phyloP scores from a whole-genome alignment of 2,329 filamentous ascomycete genomes.

The Fusarium sublunatum region DNA sequence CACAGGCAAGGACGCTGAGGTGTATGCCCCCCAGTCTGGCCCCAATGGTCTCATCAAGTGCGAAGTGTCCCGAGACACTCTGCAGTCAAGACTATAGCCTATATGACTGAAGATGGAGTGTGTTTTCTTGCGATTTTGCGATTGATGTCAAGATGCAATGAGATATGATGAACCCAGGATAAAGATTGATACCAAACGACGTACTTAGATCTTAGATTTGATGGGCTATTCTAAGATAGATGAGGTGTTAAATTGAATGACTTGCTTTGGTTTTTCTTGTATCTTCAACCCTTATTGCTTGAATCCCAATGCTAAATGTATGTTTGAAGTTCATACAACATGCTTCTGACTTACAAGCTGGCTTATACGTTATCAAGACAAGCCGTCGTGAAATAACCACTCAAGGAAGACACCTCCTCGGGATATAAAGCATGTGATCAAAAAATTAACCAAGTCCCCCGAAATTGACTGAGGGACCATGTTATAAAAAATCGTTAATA shows the following conservation, averaged over 20 bases:
- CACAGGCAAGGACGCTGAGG: slow-evolving; percentile 93
- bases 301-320: neutral
- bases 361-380: neutral
- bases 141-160: slow-evolving; percentile 30
- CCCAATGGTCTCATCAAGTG: slow-evolving; percentile 97
- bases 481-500: slow-evolving; percentile 28
- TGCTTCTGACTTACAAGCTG: neutral
- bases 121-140: slow-evolving; percentile 6
- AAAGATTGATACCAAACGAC: slow-evolving; percentile 38
- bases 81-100: slow-evolving; percentile 27
- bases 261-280: neutral
- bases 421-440: neutral
- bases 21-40: slow-evolving; percentile 91
- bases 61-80: slow-evolving; percentile 75
- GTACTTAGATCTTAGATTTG: slow-evolving; percentile 19
- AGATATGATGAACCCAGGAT: slow-evolving; percentile 30
- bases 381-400: neutral
- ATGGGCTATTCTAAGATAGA: slow-evolving; percentile 8
- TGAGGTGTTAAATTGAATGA: neutral
- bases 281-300: neutral
- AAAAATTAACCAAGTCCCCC: too few species aligned
- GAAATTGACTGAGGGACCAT: neutral
- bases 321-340: neutral
- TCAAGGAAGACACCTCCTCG: neutral
- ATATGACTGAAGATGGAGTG: slow-evolving; percentile 1